Conservation (phyloP, 2,329 filamentous ascomycete species). For the Xylogone sp. region DNA sequence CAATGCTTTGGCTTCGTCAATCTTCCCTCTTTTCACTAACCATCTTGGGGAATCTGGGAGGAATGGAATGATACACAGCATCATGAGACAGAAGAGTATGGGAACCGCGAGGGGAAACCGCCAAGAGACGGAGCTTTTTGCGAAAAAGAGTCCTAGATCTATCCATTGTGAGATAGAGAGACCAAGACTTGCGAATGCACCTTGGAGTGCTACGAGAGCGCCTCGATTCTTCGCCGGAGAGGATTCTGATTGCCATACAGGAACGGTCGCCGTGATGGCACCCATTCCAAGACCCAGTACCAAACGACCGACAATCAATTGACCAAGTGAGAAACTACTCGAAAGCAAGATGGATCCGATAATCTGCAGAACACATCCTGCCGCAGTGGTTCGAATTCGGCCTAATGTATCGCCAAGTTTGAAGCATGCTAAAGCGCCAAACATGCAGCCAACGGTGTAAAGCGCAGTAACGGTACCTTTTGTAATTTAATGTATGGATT, state of each 20-base stretch:
- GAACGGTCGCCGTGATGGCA: slow-evolving; percentile 38
- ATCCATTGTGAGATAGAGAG: slow-evolving; percentile 57
- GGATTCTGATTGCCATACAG: slow-evolving; percentile 57
- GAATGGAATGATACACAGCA: slow-evolving; percentile 32
- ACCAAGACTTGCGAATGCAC: slow-evolving; percentile 48
- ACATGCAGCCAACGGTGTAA: slow-evolving; percentile 33
- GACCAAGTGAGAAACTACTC: slow-evolving; percentile 33
- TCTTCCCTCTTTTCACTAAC: slow-evolving; percentile 27
- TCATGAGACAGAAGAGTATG: slow-evolving; percentile 53
- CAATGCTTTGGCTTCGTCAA: slow-evolving; percentile 32
- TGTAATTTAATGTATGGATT: neutral
- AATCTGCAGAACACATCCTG: slow-evolving; percentile 33
- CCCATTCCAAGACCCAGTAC: slow-evolving; percentile 72
- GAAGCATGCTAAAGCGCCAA: slow-evolving; percentile 32
- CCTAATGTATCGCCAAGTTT: slow-evolving; percentile 36
- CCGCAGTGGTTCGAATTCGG: slow-evolving; percentile 34
- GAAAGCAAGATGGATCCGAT: slow-evolving; percentile 38
- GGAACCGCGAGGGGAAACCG: slow-evolving; percentile 55
- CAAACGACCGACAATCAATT: slow-evolving; percentile 75
- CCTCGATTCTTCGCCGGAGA: slow-evolving; percentile 50
- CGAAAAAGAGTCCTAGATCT: slow-evolving; percentile 46
- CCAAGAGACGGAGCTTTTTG: slow-evolving; percentile 42
- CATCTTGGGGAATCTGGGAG: slow-evolving; percentile 32
- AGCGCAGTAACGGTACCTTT: slow-evolving; percentile 33
- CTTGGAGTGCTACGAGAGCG: slow-evolving; percentile 54